Percentiles rank a stretch among this genome's conserved stretches.
phyloP scores from a whole-genome alignment of 2,329 filamentous ascomycete genomes.

The Aspergillus phoenicis region DNA sequence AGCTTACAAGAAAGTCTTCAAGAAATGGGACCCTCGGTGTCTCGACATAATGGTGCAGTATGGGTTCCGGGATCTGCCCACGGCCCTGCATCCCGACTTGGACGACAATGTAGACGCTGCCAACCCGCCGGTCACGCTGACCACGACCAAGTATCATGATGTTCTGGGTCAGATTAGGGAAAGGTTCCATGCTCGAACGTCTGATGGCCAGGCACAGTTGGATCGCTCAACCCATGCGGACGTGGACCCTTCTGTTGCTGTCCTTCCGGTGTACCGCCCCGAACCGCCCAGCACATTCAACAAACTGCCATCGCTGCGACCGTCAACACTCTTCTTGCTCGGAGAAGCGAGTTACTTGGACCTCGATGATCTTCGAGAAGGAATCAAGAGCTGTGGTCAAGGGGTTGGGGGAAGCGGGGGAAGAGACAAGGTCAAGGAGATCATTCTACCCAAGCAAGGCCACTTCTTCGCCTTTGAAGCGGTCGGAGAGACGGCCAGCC shows the following conservation, averaged over 20 bases:
- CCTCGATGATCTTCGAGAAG: not conserved
- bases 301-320: slow-evolving; percentile 14
- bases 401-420: not conserved
- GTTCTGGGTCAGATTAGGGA: slow-evolving; percentile 33
- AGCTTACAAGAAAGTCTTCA: not conserved
- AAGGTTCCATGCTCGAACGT: slow-evolving; percentile 32
- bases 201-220: slow-evolving; percentile 27
- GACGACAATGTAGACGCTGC: not conserved
- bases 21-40: not conserved
- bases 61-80: slow-evolving; percentile 1
- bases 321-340: slow-evolving; percentile 10
- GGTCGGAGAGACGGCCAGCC: not conserved
- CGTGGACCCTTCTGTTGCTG: slow-evolving; percentile 2
- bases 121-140: not conserved
- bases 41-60: not conserved
- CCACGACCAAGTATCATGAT: slow-evolving; percentile 8
- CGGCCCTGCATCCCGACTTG: not conserved
- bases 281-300: slow-evolving; percentile 12
- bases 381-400: not conserved
- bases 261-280: slow-evolving; percentile 9
- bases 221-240: slow-evolving; percentile 16
- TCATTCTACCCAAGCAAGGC: not conserved
- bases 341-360: not conserved
- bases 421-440: not conserved
- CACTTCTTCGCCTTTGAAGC: not conserved